These are phyloP conservation scores for Fusarium palustre DNA, from an alignment of 2,329 filamentous ascomycete genomes.

Conservation along the genomic window DNA sequence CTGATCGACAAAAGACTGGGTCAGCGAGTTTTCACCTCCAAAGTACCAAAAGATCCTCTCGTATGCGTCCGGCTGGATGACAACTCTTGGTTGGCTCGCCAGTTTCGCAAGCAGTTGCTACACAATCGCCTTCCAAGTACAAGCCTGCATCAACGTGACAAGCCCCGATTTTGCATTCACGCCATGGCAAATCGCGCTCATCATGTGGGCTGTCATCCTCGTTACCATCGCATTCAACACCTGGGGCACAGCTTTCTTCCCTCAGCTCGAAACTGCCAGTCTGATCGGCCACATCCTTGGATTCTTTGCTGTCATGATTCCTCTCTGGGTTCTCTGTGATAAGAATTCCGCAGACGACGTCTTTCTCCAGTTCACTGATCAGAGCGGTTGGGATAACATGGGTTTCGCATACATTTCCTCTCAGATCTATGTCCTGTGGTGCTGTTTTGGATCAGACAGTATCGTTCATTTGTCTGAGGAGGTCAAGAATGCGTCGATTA, in stretches of 20 bases:
- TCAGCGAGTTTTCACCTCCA: slow-evolving; percentile 27
- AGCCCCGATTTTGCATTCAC: slow-evolving; percentile 28
- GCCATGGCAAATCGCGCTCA: slow-evolving; percentile 24
- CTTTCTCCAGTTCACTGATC: slow-evolving; percentile 28
- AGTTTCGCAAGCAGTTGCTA: slow-evolving; percentile 34
- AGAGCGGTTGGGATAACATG: slow-evolving; percentile 31
- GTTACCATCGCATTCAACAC: slow-evolving; percentile 27
- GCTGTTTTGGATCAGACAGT: slow-evolving; percentile 31
- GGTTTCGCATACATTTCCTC: slow-evolving; percentile 31
- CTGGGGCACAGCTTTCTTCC: slow-evolving; percentile 29
- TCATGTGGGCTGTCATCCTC: slow-evolving; percentile 32
- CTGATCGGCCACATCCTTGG: slow-evolving; percentile 16
- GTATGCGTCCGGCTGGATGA: slow-evolving; percentile 30
- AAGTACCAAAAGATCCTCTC: slow-evolving; percentile 23
- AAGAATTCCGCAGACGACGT: slow-evolving; percentile 21
- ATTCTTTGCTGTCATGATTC: slow-evolving; percentile 26
- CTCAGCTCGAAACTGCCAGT: slow-evolving; percentile 24
- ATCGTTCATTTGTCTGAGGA: slow-evolving; percentile 25
- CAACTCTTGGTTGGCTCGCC: slow-evolving; percentile 28
- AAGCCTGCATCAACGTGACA: slow-evolving; percentile 32
- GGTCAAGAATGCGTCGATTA: slow-evolving; percentile 23
- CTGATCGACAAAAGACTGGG: slow-evolving; percentile 4
- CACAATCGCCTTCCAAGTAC: slow-evolving; percentile 29
- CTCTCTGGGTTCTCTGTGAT: slow-evolving; percentile 29
- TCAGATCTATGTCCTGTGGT: slow-evolving; percentile 30